phyloP scores from a whole-genome alignment of 2,329 filamentous ascomycete species.

The Scedosporium apiospermum region DNA sequence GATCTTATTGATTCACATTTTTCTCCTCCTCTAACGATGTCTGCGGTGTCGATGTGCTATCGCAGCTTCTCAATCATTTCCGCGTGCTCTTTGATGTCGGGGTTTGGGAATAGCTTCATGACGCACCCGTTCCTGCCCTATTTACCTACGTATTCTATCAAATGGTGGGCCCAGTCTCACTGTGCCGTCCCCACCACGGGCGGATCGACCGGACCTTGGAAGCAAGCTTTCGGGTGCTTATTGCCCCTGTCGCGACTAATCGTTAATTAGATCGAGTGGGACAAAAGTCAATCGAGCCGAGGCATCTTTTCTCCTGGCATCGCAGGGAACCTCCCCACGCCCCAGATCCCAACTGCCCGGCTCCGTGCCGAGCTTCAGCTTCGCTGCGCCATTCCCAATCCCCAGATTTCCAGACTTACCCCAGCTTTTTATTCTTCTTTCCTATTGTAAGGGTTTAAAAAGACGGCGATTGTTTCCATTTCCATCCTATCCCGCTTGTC shows the following conservation, averaged over 20 bases:
- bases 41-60: too few species aligned
- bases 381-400: background rate
- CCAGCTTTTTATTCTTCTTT: background rate
- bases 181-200: background rate
- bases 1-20: too few species aligned
- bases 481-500: too few species aligned
- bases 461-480: too few species aligned
- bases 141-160: too few species aligned
- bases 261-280: background rate
- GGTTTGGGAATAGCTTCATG: too few species aligned
- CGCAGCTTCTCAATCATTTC: too few species aligned
- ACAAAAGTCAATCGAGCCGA: background rate
- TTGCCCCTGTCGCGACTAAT: background rate
- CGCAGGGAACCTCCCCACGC: background rate
- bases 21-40: too few species aligned
- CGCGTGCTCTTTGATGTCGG: too few species aligned
- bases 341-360: background rate
- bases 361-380: constrained; percentile 1
- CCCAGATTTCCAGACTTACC: background rate
- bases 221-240: background rate
- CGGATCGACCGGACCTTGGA: background rate
- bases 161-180: too few species aligned
- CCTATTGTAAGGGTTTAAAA: background rate
- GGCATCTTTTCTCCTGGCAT: constrained; percentile 1
- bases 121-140: too few species aligned